These are phyloP conservation scores for Helicostylum pulchrum DNA, from an alignment of 192 early-diverging fungal species.

Conservation along the genomic window DNA sequence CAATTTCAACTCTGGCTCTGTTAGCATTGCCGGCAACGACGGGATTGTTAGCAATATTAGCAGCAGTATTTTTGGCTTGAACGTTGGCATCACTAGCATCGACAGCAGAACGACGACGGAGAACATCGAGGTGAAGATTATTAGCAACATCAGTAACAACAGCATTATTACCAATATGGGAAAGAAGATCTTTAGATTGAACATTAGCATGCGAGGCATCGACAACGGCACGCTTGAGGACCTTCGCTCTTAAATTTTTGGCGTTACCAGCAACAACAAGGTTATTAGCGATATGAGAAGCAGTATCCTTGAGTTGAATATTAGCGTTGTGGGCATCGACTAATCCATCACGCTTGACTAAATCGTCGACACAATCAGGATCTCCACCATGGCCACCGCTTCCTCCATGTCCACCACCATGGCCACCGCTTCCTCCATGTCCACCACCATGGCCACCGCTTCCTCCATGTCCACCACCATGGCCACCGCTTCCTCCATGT, in stretches of 20 bases:
- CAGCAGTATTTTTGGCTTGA: no score
- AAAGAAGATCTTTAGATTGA: background rate
- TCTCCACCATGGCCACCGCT: no score
- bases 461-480: no score
- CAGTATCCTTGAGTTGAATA: background rate
- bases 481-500: no score
- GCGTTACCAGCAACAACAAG: background rate
- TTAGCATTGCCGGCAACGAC: background rate
- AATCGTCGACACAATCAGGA: no score
- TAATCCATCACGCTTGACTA: no score
- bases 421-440: no score
- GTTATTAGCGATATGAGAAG: background rate
- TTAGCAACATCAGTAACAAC: background rate
- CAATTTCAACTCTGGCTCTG: background rate
- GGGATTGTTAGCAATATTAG: background rate
- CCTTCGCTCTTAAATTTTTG: background rate
- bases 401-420: no score
- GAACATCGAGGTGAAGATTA: no score
- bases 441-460: no score
- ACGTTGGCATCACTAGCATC: no score
- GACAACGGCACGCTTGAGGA: background rate
- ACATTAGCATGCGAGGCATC: background rate
- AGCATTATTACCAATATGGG: background rate
- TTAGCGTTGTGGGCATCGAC: background rate
- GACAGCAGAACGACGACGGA: no score